Conservation (phyloP, 2,329 filamentous ascomycete species). For the Aspergillus persii region DNA sequence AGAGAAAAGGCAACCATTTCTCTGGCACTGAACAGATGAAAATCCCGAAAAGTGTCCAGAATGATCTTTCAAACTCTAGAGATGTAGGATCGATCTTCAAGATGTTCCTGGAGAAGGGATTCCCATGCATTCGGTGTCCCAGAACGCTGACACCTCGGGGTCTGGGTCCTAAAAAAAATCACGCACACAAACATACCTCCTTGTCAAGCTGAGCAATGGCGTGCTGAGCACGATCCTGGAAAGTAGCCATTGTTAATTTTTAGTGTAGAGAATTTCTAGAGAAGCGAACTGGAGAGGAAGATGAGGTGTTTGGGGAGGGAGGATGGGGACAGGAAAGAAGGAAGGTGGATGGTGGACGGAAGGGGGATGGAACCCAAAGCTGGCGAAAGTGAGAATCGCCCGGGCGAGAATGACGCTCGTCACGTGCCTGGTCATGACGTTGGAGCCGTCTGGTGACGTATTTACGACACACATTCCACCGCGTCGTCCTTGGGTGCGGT, state of each 20-base stretch:
- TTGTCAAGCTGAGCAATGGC: slow-evolving; percentile 67
- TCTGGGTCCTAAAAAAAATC: slow-evolving; percentile 3
- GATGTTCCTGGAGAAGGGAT: not conserved
- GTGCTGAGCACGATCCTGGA: slow-evolving; percentile 63
- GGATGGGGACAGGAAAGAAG: not conserved
- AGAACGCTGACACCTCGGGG: not conserved
- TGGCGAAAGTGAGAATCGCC: slow-evolving; percentile 9
- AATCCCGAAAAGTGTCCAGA: too few relatives aligned
- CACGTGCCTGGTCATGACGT: slow-evolving; percentile 24
- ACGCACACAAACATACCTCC: slow-evolving; percentile 51
- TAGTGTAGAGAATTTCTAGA: not conserved
- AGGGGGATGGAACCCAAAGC: slow-evolving; percentile 13
- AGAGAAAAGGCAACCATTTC: slow-evolving; percentile 2
- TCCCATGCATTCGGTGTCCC: not conserved
- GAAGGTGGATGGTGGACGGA: not conserved
- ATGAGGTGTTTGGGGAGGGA: not conserved
- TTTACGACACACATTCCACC: not conserved
- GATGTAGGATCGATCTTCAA: not conserved
- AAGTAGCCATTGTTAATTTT: slow-evolving; percentile 40
- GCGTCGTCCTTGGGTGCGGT: too few relatives aligned
- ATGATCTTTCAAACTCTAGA: too few relatives aligned
- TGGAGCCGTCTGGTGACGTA: slow-evolving; percentile 1
- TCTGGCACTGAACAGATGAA: not conserved
- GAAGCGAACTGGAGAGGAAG: not conserved
- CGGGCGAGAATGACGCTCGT: not conserved